Evolutionary conservation across 2,329 filamentous ascomycete genomes (phyloP), one percentile per base, ranked within the genome.

Genomic region (Torrubiellomyces zombiae): DNA sequence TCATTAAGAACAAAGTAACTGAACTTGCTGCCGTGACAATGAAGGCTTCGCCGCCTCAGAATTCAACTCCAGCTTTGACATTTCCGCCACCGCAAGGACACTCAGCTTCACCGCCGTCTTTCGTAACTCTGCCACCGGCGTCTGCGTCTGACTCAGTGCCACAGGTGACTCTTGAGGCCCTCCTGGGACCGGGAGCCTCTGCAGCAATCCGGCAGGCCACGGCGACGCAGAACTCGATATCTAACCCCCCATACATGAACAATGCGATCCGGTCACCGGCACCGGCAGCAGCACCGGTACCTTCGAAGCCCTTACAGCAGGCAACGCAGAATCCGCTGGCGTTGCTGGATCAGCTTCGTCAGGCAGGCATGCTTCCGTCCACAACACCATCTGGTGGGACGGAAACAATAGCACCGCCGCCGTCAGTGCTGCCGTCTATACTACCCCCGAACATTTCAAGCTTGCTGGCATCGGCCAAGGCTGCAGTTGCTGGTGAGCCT

Each of bases 1-100:
- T 78, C 48, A 78, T 93, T 52, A 80, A 76, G 52, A 74, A 76
- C 47, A 81, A 89, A 65, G 74, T 94, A 51, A 72, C 76, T 49
- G 71, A 74, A 50, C 66, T 93, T 49, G 67, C 50, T 50, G 44
- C 70, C 60, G 54, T 67, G 67, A 65, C 63, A 44, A 58, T 70
- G 50, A 63, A 59, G 50, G 60, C 60, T 26, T 38, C 50, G 34
- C 46, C 51, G 42, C 47, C 51, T 43, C 56, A 52, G 41, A 47
- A 44, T 33, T 37, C 46, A 41, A 43, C 47, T 37, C 51, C 53
- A 38, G 51, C 50, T 44, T 51, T 48, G 40, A 40, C 47, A 41
- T 47, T 45, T 36, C 42, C 48, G 32, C 42, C 35, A 16, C 35
- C 41, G 24, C 38, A 38, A 32, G 39, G 44, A 31, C 40, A 39